Base-by-base conservation (phyloP, 225 moss, liverwort and hornwort genomes). In the Bryoerythrophyllum caledonicum region DNA sequence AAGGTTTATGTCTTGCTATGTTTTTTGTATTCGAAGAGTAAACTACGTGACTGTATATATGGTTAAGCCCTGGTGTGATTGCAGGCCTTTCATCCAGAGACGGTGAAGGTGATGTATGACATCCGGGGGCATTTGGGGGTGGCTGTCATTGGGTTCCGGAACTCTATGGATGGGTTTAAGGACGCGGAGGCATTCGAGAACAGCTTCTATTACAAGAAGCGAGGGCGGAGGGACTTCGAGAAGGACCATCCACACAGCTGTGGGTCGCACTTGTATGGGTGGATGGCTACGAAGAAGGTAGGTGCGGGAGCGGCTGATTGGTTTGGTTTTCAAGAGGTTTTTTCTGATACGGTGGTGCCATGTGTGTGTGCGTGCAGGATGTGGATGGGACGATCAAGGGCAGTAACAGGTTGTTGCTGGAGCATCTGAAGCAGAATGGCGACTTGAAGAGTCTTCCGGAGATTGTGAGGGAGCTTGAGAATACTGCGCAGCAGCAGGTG, bases 161-260 rank as follows among this genome's bases (percentile, higher is more conserved):
- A 85, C 70, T 80, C 79, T 4, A 81, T 90, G 74, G 88, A 85
- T 49, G 92, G 89, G 6, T 81, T 91, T 32, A 91, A 87, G 61
- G 91, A 94, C 72, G 92, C 90, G 16, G 88, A 92, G 73, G 94
- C 94, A 0, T 89, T 95, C 35, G 93, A 95, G 76, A 81, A 81
- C 8, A 84, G 79, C 44, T 95, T 93, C 63, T 77, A 78, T 15
- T 66, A 78, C 2, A 70, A 65, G 28, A 85, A 72, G 23, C 82
- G 77, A 12, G 91, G 89, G 44, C 91, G 90, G 20, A 72, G 69
- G 74, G 91, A 93, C 60, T 93, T 83, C n/a, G 86, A 90, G 35
- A 85, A 54, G 43, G 44, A 78, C 28, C 70, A 55, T 46, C 62
- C 38, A 15, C 8, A 58, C 10, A 56, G 66, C 23, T 44, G 71